These are phyloP conservation scores for Lipomyces mesembrius DNA, from an alignment of 805 yeast species.

Conservation along the genomic window DNA sequence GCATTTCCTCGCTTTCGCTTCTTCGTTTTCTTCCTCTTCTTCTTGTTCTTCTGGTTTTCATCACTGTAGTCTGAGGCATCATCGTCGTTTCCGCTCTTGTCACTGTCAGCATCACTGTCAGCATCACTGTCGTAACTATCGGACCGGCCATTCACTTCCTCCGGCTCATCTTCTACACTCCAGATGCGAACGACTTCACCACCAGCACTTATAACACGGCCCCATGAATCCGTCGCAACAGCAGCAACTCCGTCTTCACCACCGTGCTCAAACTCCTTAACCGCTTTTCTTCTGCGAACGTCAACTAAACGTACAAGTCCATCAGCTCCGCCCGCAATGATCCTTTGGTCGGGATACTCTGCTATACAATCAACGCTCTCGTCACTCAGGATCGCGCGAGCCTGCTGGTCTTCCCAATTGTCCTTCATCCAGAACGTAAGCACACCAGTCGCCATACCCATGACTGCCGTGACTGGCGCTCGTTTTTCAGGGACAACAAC, in stretches of 20 bases:
- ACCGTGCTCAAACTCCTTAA: slow-evolving; percentile 70
- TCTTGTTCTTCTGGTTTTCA: slow-evolving; percentile 44
- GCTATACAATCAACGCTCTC: slow-evolving; percentile 74
- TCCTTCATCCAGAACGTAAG: slow-evolving; percentile 85
- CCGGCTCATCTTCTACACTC: slow-evolving; percentile 48
- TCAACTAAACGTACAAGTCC: slow-evolving; percentile 74
- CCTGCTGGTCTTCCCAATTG: slow-evolving; percentile 66
- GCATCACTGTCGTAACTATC: slow-evolving; percentile 47
- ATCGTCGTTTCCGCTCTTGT: slow-evolving; percentile 44
- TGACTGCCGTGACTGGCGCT: slow-evolving; percentile 54
- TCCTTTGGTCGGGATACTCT: slow-evolving; percentile 48
- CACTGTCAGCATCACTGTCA: slow-evolving; percentile 47
- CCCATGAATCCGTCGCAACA: slow-evolving; percentile 79
- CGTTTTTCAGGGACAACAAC: slow-evolving; percentile 8
- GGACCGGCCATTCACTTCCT: slow-evolving; percentile 43
- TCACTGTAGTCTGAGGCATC: slow-evolving; percentile 57
- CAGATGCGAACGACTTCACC: slow-evolving; percentile 82
- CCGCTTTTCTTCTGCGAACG: slow-evolving; percentile 63
- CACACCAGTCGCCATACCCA: slow-evolving; percentile 91
- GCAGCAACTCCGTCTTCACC: slow-evolving; percentile 72
- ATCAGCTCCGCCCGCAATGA: slow-evolving; percentile 65
- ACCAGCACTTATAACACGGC: slow-evolving; percentile 79
- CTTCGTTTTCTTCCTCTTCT: slow-evolving; percentile 38
- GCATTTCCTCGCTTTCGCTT: slow-evolving; percentile 36
- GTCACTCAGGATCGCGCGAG: slow-evolving; percentile 70